phyloP scores from a whole-genome alignment of 2,329 filamentous ascomycete genomes.

The Pseudopyricularia cyperi region DNA sequence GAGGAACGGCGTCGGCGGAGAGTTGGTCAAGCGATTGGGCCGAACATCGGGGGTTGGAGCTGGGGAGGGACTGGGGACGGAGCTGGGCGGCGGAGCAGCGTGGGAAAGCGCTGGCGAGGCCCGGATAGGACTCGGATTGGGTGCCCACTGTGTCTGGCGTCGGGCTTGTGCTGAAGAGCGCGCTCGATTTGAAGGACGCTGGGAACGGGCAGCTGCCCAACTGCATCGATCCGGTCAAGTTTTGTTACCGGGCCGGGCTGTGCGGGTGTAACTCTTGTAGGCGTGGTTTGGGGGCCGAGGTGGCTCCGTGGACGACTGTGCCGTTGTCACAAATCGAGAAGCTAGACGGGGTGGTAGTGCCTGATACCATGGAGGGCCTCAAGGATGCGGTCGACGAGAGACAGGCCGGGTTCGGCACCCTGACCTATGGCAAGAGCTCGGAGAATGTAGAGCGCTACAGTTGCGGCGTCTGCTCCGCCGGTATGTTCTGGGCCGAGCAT shows the following conservation, averaged over 20 bases:
- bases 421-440: background rate
- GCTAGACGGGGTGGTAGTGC: background rate
- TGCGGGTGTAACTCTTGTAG: background rate
- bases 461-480: background rate
- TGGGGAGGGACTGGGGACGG: background rate
- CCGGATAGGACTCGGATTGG: background rate
- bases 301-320: background rate
- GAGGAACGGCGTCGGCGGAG: background rate
- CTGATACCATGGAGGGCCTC: background rate
- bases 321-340: background rate
- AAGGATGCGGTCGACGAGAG: background rate
- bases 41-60: background rate
- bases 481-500: background rate
- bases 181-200: background rate
- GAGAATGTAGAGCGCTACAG: background rate
- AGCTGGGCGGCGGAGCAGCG: background rate
- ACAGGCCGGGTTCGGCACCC: background rate
- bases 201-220: background rate
- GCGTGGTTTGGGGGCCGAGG: background rate
- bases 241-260: background rate
- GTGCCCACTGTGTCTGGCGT: background rate
- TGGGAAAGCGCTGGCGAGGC: too few relatives aligned
- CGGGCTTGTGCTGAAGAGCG: background rate
- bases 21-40: background rate
- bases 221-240: background rate